Conservation (phyloP, 768 basidiomycete species). For the Mycena sanguinolenta region DNA sequence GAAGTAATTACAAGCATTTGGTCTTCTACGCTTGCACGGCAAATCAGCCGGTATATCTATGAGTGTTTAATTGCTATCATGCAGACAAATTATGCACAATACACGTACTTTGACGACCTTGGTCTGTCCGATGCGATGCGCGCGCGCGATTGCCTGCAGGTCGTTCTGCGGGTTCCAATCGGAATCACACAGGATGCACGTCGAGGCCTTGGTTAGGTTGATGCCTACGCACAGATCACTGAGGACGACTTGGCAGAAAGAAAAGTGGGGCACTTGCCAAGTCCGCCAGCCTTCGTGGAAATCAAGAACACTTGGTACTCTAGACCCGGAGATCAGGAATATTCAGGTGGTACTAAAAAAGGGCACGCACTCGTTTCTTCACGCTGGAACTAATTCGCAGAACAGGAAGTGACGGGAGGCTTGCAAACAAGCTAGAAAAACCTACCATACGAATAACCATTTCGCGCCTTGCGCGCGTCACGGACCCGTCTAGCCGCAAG, state of each 20-base stretch:
- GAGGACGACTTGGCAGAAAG: not conserved
- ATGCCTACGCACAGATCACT: slow-evolving; percentile 65
- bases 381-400: slow-evolving; percentile 63
- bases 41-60: slow-evolving; percentile 78
- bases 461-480: slow-evolving; percentile 64
- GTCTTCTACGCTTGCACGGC: slow-evolving; percentile 79
- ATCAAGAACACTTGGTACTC: slow-evolving; percentile 79
- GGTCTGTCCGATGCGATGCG: slow-evolving; percentile 85
- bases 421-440: not conserved
- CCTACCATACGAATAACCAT: slow-evolving; percentile 70
- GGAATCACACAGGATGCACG: slow-evolving; percentile 84
- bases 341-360: not conserved
- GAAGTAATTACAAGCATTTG: slow-evolving; percentile 64
- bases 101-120: slow-evolving; percentile 70
- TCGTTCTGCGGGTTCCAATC: slow-evolving; percentile 85
- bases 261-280: slow-evolving; percentile 61
- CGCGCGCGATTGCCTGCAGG: slow-evolving; percentile 87
- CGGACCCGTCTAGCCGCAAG: slow-evolving; percentile 71
- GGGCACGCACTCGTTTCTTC: slow-evolving; percentile 63
- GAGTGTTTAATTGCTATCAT: slow-evolving; percentile 1
- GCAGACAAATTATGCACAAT: not conserved
- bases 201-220: slow-evolving; percentile 86
- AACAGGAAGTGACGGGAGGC: not conserved
- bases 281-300: slow-evolving; percentile 79
- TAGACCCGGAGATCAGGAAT: slow-evolving; percentile 34